These are phyloP conservation scores for Cladosporium phlei DNA, from an alignment of 2,329 filamentous ascomycete genomes.

Conservation along the genomic window DNA sequence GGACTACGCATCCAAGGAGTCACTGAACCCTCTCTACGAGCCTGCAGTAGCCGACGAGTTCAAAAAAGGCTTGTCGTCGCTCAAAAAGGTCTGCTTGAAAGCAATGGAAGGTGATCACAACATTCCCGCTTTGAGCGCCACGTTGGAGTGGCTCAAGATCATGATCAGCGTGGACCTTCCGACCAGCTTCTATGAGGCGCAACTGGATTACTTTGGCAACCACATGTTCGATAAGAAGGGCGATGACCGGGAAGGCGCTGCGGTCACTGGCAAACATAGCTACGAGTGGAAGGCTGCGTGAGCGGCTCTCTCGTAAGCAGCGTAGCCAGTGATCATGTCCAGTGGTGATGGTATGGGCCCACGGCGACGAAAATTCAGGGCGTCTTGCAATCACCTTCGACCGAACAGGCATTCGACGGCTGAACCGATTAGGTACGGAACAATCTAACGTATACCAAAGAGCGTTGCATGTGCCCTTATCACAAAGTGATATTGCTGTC, in stretches of 20 bases:
- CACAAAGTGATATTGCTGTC: no score
- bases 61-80: slow-evolving; percentile 43
- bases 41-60: slow-evolving; percentile 51
- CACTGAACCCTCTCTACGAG: slow-evolving; percentile 45
- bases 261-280: slow-evolving; percentile 56
- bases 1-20: slow-evolving; percentile 27
- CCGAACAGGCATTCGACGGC: no score
- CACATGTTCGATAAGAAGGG: slow-evolving; percentile 60
- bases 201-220: slow-evolving; percentile 66
- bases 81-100: slow-evolving; percentile 55
- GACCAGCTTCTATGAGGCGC: slow-evolving; percentile 65
- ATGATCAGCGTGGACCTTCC: slow-evolving; percentile 56
- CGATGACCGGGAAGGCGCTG: slow-evolving; percentile 46
- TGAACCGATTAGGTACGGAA: no score
- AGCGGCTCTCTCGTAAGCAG: no score
- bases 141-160: slow-evolving; percentile 64
- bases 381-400: no score
- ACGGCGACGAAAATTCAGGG: no score
- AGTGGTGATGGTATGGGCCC: no score
- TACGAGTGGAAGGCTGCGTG: slow-evolving; percentile 56
- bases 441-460: no score
- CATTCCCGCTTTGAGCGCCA: slow-evolving; percentile 57
- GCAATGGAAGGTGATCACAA: slow-evolving; percentile 55
- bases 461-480: no score
- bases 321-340: no score